Evolutionary conservation across 2,329 filamentous ascomycete species (phyloP).

Genomic region (Ambrosiella beaveri): DNA sequence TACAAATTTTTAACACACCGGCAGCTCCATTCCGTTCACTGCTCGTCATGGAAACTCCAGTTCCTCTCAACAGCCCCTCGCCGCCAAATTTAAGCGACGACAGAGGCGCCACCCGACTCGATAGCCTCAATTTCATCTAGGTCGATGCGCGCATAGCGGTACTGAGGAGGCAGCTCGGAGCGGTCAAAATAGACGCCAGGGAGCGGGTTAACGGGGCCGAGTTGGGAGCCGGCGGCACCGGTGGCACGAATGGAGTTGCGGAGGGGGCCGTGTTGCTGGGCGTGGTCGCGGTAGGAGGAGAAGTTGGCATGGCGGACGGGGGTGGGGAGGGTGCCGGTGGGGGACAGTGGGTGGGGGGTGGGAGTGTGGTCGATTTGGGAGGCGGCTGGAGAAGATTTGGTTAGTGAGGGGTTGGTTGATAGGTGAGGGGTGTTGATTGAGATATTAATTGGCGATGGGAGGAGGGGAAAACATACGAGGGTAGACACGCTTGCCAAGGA

Average conservation of each 20-base stretch:
- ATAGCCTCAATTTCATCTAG: conserved; percentile 85
- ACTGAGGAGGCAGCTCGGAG: conserved; percentile 69
- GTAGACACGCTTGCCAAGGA: conserved; percentile 41
- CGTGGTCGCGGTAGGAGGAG: conserved; percentile 60
- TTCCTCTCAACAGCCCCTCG: not conserved
- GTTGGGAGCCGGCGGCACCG: conserved; percentile 49
- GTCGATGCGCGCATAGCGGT: conserved; percentile 57
- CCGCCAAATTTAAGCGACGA: conserved; percentile 15
- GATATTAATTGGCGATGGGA: not conserved
- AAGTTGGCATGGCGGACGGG: conserved; percentile 42
- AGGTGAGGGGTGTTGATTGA: not conserved
- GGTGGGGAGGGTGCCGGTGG: conserved; percentile 43
- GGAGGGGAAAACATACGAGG: conserved; percentile 30
- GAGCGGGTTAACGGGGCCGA: conserved; percentile 55
- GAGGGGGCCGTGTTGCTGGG: conserved; percentile 62
- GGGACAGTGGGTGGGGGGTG: conserved; percentile 55
- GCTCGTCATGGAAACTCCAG: too few relatives aligned
- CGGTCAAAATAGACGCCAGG: conserved; percentile 75
- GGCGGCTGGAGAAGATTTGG: conserved; percentile 31
- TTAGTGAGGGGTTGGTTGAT: conserved; percentile 14
- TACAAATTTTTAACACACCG: too few relatives aligned
- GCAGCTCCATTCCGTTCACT: too few relatives aligned
- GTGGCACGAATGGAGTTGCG: conserved; percentile 33
- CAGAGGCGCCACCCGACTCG: conserved; percentile 71
- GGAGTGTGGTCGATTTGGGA: conserved; percentile 51